Base-by-base conservation (phyloP, 139 green algal genomes). In the Coelastrella sp. region DNA sequence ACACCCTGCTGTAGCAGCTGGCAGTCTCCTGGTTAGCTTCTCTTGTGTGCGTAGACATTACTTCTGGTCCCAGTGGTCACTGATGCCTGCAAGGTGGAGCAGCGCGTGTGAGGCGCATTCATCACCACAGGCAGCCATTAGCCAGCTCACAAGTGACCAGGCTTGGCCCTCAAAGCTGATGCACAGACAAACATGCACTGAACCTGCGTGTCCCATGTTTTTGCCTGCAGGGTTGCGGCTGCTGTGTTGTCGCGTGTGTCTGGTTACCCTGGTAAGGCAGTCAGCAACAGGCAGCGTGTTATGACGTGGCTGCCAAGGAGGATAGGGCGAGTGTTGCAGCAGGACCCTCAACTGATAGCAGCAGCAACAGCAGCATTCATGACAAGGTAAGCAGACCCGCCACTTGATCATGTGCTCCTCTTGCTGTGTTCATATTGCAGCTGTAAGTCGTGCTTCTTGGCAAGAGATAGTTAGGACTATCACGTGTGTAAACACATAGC, bases 331-430 rank as follows among this genome's bases (percentile, higher is more conserved):
- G 79, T 96, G 56, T 90, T 98, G 86, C 57, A 73, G 8, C 13
- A 17, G 3, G 90, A 96, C 22, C 95, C 95, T 2, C 95, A 97
- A 90, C 89, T 96, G 59, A 83, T 97, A 19, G 85, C 95, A 23
- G 79, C 92, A 17, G 94, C 94, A 14, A 95, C 96, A 68, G 94
- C 95, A 73, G 93, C 95, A 3, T 98, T 98, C 66, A 93, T 96
- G 83, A 92, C 92, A 81, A 85, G 92, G 92, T 94, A 66, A 22
- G 82, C 32, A 47, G 32, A 47, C 32, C 32, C 0, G 32, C 32
- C 32, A 47, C 32, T 47, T 47, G 32, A 47, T 0, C 32, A 47
- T 47, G 32, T 47, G 32, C 32, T 47, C 32, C 0, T 47, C 1
- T 47, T 47, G 32, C 32, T 47, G 32, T 47, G 32, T 47, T 47